Percentiles rank a stretch among this genome's conserved stretches.
phyloP scores from a whole-genome alignment of 768 basidiomycete species.

The Phlebiopsis gigantea region DNA sequence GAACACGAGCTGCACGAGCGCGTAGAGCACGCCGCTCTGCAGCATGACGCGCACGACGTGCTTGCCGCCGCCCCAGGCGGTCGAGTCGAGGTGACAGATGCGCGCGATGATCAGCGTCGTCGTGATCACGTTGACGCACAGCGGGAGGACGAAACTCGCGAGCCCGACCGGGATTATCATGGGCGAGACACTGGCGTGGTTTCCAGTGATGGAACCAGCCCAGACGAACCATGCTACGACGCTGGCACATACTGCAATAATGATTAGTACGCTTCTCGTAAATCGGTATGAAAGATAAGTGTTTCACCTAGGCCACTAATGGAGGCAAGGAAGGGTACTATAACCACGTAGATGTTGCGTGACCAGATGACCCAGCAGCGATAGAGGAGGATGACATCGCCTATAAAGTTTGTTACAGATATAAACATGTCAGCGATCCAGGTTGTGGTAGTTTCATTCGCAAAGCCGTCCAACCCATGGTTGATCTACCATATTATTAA shows the following conservation, averaged over 20 bases:
- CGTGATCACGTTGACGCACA: conserved; percentile 36
- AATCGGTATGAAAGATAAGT: background rate
- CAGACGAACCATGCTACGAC: background rate
- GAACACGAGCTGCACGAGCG: conserved; percentile 32
- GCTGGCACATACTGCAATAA: background rate
- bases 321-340: conserved; percentile 31
- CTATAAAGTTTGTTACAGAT: conserved; percentile 31
- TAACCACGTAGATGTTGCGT: conserved; percentile 26
- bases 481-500: background rate
- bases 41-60: conserved; percentile 23
- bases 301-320: conserved; percentile 30
- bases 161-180: conserved; percentile 29
- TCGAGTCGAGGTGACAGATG: too few relatives aligned
- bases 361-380: conserved; percentile 41
- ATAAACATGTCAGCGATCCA: conserved; percentile 32
- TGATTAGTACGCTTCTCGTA: conserved; percentile 15
- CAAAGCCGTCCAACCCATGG: conserved; percentile 22
- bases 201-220: conserved; percentile 25
- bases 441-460: conserved; percentile 27
- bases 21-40: conserved; percentile 35
- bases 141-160: conserved; percentile 33
- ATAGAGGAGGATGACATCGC: conserved; percentile 33
- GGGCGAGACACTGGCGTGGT: conserved; percentile 31
- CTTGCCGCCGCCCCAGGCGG: background rate
- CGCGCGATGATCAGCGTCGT: conserved; percentile 36